These are phyloP conservation scores for Salix udensis DNA, from an alignment of 345 rosid genomes.

Conservation along the genomic window DNA sequence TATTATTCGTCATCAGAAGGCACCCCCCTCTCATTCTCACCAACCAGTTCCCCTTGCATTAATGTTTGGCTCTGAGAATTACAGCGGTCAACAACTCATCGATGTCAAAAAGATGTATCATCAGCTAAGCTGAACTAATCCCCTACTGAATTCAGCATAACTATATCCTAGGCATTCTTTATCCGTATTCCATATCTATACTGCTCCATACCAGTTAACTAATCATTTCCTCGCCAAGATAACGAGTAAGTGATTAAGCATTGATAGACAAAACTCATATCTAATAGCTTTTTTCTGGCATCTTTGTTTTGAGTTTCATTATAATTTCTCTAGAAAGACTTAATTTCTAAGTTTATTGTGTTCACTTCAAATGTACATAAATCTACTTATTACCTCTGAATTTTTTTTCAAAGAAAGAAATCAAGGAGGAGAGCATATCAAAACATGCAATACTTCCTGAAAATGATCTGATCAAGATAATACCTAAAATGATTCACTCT, in stretches of 20 bases:
- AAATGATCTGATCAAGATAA: background rate
- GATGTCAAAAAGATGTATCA: no score
- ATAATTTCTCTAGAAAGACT: background rate
- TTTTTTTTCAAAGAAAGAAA: background rate
- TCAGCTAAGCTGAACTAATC: no score
- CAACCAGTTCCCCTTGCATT: no score
- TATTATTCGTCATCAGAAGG: no score
- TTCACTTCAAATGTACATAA: background rate
- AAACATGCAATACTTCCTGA: background rate
- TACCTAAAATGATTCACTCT: background rate
- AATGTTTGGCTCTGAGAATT: no score
- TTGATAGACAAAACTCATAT: background rate
- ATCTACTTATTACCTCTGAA: background rate
- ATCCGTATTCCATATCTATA: background rate
- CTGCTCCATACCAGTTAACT: background rate
- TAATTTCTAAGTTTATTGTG: background rate
- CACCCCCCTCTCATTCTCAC: no score
- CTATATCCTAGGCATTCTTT: background rate
- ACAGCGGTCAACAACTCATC: no score
- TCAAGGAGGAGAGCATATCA: background rate
- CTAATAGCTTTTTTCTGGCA: background rate
- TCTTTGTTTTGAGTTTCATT: background rate
- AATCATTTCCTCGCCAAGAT: background rate
- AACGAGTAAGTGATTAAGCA: background rate
- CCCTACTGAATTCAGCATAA: background rate